Percentiles rank a stretch among this genome's conserved stretches.
These are phyloP conservation scores for Aspergillus egyptiacus DNA, from an alignment of 495 filamentous ascomycete species.

Conservation along the genomic window DNA sequence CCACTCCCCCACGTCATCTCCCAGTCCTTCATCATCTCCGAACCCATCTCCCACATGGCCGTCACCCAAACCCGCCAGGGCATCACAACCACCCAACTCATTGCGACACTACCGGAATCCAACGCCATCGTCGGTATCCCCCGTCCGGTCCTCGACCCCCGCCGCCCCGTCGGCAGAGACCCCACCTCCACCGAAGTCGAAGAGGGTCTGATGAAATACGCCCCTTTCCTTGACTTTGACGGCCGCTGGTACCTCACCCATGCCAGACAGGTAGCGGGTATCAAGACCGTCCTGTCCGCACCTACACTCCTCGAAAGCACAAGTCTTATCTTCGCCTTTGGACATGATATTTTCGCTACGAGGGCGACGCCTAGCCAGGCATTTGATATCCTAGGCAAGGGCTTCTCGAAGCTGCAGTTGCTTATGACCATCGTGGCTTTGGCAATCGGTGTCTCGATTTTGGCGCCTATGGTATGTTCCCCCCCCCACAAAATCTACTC, in stretches of 20 bases:
- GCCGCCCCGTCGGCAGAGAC: slow-evolving; percentile 82
- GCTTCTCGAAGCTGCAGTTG: slow-evolving; percentile 84
- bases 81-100: slow-evolving; percentile 77
- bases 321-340: slow-evolving; percentile 83
- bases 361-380: slow-evolving; percentile 74
- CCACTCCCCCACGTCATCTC: slow-evolving; percentile 64
- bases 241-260: slow-evolving; percentile 79
- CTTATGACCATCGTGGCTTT: slow-evolving; percentile 76
- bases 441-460: slow-evolving; percentile 60
- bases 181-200: slow-evolving; percentile 69
- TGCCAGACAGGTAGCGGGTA: slow-evolving; percentile 69
- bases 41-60: slow-evolving; percentile 68
- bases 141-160: slow-evolving; percentile 69
- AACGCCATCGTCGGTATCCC: slow-evolving; percentile 76
- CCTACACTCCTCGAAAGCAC: slow-evolving; percentile 89
- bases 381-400: slow-evolving; percentile 90
- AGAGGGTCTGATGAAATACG: slow-evolving; percentile 77
- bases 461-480: slow-evolving; percentile 76
- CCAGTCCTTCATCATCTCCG: slow-evolving; percentile 71
- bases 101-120: slow-evolving; percentile 65
- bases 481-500: no score
- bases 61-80: slow-evolving; percentile 89
- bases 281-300: slow-evolving; percentile 62
- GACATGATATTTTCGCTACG: slow-evolving; percentile 80
- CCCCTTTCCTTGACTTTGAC: slow-evolving; percentile 74